Evolutionary conservation across 768 basidiomycete species (phyloP).

Genomic region (Suillus alpinus): DNA sequence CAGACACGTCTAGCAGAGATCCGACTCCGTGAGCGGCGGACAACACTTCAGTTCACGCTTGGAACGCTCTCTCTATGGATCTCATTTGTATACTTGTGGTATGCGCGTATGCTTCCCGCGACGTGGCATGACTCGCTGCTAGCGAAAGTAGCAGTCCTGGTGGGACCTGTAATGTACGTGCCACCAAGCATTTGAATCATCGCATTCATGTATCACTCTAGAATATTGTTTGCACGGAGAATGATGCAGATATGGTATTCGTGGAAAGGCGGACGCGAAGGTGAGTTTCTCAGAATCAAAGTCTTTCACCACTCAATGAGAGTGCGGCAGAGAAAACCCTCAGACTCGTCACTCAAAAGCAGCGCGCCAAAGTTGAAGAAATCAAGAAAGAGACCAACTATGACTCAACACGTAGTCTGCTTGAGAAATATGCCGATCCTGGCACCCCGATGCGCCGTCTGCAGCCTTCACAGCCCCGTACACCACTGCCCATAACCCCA

Average conservation of each 20-base stretch:
- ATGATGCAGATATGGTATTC: conserved; percentile 85
- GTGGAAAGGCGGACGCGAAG: conserved; percentile 77
- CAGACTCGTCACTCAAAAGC: conserved; percentile 67
- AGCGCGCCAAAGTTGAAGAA: conserved; percentile 86
- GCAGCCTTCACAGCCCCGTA: conserved; percentile 25
- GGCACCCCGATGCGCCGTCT: conserved; percentile 44
- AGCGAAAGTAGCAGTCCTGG: conserved; percentile 50
- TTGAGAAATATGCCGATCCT: conserved; percentile 85
- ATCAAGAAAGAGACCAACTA: conserved; percentile 98
- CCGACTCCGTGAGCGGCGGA: conserved; percentile 77
- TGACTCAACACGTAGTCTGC: conserved; percentile 83
- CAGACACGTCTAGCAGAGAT: conserved; percentile 78
- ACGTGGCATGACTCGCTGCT: conserved; percentile 23
- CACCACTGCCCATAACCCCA: conserved; percentile 28
- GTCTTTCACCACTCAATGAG: not conserved
- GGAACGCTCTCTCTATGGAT: conserved; percentile 77
- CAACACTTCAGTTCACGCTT: conserved; percentile 72
- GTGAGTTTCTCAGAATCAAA: conserved; percentile 33
- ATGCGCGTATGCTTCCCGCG: conserved; percentile 52
- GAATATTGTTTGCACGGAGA: conserved; percentile 73
- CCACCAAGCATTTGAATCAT: not conserved
- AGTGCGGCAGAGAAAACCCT: conserved; percentile 68
- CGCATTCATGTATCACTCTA: conserved; percentile 19
- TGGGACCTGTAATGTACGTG: conserved; percentile 79
- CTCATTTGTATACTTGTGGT: conserved; percentile 73